Percentiles rank a stretch among this genome's conserved stretches.
Evolutionary conservation across 1,284 basidiomycete species (phyloP).

Genomic region (Sparassis latifolia): DNA sequence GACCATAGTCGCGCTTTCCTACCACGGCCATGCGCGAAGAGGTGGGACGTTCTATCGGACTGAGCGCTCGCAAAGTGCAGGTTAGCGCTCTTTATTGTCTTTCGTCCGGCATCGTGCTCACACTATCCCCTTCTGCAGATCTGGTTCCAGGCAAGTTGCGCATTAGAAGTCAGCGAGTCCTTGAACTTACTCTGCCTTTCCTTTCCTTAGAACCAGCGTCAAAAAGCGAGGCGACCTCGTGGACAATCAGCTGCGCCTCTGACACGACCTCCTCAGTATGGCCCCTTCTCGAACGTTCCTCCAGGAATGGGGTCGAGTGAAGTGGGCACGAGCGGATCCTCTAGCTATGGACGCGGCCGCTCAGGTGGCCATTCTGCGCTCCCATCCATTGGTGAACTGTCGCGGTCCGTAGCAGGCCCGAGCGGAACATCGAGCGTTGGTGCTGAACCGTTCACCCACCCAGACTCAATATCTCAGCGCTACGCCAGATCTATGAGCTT

Average conservation of each 20-base stretch:
- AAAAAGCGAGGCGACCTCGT: conserved; percentile 70
- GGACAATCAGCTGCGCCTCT: conserved; percentile 34
- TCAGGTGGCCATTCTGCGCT: conserved; percentile 4
- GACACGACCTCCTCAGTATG: conserved; percentile 51
- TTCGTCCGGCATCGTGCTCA: background rate
- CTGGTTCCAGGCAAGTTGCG: conserved; percentile 70
- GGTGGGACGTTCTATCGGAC: conserved; percentile 73
- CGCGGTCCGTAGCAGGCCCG: conserved; percentile 13
- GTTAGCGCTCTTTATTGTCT: conserved; percentile 35
- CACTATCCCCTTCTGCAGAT: conserved; percentile 41
- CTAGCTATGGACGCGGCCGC: conserved; percentile 9
- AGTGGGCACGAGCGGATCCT: conserved; percentile 8
- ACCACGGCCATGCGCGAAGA: conserved; percentile 80
- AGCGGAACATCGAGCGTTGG: conserved; percentile 10
- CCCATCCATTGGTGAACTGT: background rate
- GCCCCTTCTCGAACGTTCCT: conserved; percentile 45
- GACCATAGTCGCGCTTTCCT: conserved; percentile 70
- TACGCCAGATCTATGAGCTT: conserved; percentile 13
- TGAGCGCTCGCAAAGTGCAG: conserved; percentile 83
- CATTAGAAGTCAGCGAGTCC: background rate
- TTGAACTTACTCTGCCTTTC: background rate
- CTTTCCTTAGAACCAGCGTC: conserved; percentile 60
- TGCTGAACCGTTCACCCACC: conserved; percentile 6
- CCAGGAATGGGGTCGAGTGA: conserved; percentile 15
- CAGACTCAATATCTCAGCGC: conserved; percentile 13